Percentiles rank a stretch among this genome's conserved stretches.
Conservation (phyloP, 352 stramenopile species). For the Thalassiosira hispida region DNA sequence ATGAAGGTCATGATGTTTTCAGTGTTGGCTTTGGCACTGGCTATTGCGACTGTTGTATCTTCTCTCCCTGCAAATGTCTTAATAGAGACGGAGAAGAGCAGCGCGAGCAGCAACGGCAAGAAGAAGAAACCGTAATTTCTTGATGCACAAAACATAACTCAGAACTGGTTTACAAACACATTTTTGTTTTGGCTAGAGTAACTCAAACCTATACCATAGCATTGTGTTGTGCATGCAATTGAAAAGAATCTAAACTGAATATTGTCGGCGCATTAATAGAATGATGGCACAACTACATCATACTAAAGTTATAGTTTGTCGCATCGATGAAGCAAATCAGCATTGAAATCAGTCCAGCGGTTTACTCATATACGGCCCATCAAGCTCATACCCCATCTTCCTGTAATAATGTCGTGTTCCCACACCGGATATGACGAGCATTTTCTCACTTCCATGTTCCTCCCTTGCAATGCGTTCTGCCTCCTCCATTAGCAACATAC, state of each 20-base stretch:
- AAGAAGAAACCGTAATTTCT: too few species aligned
- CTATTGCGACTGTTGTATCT: conserved; percentile 37
- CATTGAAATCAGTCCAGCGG: conserved; percentile 58
- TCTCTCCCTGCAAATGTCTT: conserved; percentile 19
- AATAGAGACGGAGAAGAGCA: neutral
- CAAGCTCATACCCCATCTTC: conserved; percentile 95
- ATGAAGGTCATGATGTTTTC: conserved; percentile 23
- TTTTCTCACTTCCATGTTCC: conserved; percentile 93
- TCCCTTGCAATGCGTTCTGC: conserved; percentile 94
- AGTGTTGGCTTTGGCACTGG: conserved; percentile 10
- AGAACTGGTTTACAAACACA: too few species aligned
- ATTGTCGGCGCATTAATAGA: too few species aligned
- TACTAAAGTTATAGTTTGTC: too few species aligned
- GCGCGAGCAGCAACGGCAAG: too few species aligned
- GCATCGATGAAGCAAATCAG: too few species aligned
- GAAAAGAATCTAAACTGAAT: too few species aligned
- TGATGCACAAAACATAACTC: too few species aligned
- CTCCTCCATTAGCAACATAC: conserved; percentile 96
- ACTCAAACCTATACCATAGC: too few species aligned
- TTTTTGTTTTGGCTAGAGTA: too few species aligned
- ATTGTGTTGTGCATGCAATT: too few species aligned
- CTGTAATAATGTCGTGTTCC: conserved; percentile 96
- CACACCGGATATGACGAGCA: conserved; percentile 96
- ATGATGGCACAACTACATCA: too few species aligned
- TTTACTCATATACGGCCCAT: conserved; percentile 98